Base-by-base conservation (phyloP, 805 yeast species). In the Cyberlindnera mycetangii region DNA sequence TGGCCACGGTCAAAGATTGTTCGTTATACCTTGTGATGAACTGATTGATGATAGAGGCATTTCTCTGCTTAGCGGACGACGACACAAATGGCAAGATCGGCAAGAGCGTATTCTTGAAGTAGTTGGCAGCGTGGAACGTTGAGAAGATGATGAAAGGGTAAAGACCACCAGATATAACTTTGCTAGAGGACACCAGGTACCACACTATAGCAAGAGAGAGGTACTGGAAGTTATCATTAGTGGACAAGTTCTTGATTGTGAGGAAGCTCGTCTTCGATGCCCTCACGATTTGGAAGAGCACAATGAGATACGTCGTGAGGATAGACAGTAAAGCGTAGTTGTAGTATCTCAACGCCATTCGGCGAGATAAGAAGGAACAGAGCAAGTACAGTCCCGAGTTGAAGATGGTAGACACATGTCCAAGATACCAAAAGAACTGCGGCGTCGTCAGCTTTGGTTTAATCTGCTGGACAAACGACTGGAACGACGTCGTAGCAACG, bases 371-470 rank as follows among this genome's bases (percentile, higher is more conserved):
- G 42, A 78, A 68, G 7, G 81, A 71, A 28, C 58, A 67, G 30
- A 74, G 41, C 35, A 68, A 61, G 54, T 67, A 69, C 16, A 64
- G 50, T 3, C 64, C 45, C 55, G 74, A 73, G 60, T 66, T 75
- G 42, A 61, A 52, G 3, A 78, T 51, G 2, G 81, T 76, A 25
- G 70, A 58, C 12, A 76, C 68, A 61, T 83, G 87, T 15, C 85
- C 83, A 21, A 80, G 42, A 52, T 75, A 83, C 90, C 90, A 83
- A 54, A 79, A 79, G 58, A 83, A 81, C 59, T 83, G 88, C 8
- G 80, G 79, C 10, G 81, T 75, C 51, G 64, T 58, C 20, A 46
- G 25, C 30, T 41, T 53, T 14, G 57, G 59, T 28, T 51, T 55
- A 33, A 53, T 16, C 14, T 45, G 52, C 18, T 48, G 47, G 6